Percentiles rank a stretch among this genome's conserved stretches.
Evolutionary conservation across 768 basidiomycete genomes (phyloP).

Genomic region (Calvatia gigantea): DNA sequence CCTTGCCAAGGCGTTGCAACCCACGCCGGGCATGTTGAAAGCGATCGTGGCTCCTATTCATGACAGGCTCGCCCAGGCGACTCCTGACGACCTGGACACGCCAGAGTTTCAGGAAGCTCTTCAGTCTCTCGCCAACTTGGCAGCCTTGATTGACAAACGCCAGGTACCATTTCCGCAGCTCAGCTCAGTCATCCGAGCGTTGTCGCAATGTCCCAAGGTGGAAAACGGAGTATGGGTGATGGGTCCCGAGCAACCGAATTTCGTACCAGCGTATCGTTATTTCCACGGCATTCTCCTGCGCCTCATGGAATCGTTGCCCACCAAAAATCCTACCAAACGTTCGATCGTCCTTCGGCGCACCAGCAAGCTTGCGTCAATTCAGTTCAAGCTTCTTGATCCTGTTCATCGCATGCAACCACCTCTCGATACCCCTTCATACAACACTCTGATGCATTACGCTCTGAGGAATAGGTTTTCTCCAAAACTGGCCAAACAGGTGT

Average conservation of each 20-base stretch:
- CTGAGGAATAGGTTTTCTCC: conserved; percentile 57
- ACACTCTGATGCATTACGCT: conserved; percentile 63
- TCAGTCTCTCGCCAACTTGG: conserved; percentile 62
- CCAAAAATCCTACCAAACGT: background rate
- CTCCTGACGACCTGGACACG: conserved; percentile 24
- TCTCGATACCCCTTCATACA: conserved; percentile 35
- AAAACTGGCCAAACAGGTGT: conserved; percentile 40
- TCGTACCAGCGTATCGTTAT: conserved; percentile 41
- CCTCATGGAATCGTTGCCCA: conserved; percentile 33
- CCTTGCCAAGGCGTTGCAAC: background rate
- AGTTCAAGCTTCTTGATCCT: background rate
- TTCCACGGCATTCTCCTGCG: conserved; percentile 44
- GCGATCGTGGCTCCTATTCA: background rate
- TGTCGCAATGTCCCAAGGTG: conserved; percentile 44
- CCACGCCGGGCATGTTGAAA: background rate
- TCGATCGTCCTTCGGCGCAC: background rate
- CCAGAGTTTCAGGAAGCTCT: conserved; percentile 35
- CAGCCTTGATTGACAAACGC: conserved; percentile 45
- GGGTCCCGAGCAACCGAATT: conserved; percentile 20
- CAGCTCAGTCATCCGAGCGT: conserved; percentile 38
- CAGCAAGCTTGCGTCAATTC: background rate
- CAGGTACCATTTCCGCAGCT: conserved; percentile 44
- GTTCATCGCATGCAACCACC: conserved; percentile 14
- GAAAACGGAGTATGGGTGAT: conserved; percentile 36
- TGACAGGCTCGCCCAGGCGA: conserved; percentile 12